Evolutionary conservation across 768 basidiomycete species (phyloP).

Genomic region (Amyloporia xantha): DNA sequence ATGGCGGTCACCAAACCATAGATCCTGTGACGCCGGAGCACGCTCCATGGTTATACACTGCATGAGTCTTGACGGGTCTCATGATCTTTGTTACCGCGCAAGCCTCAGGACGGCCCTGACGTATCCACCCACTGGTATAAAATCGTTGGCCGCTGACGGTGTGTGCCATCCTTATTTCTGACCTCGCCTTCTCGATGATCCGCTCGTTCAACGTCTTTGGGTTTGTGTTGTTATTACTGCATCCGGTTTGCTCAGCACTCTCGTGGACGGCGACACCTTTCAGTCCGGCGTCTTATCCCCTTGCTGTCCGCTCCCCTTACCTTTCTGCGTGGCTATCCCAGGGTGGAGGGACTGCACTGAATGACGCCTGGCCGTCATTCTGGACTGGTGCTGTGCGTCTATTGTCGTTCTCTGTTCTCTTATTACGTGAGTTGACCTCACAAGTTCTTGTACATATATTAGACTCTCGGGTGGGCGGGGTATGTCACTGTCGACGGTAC

Average conservation of each 20-base stretch:
- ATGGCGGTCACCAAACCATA: not conserved
- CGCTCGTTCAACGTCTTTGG: not conserved
- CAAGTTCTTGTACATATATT: not conserved
- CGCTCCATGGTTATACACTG: not conserved
- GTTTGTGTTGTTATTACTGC: not conserved
- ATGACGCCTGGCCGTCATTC: constrained; percentile 56
- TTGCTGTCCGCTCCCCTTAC: constrained; percentile 62
- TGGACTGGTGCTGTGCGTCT: constrained; percentile 54
- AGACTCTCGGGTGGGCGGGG: constrained; percentile 63
- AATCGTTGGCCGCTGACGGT: too few relatives aligned
- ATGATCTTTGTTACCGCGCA: constrained; percentile 3
- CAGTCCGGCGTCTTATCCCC: constrained; percentile 53
- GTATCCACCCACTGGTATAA: too few relatives aligned
- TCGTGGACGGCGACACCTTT: constrained; percentile 18
- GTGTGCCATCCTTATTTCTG: too few relatives aligned
- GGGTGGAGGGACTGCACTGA: constrained; percentile 24
- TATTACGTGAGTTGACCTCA: too few relatives aligned
- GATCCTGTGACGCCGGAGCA: not conserved
- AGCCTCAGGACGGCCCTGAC: too few relatives aligned
- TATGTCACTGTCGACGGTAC: constrained; percentile 53
- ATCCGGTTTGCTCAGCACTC: not conserved
- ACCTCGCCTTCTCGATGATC: too few relatives aligned
- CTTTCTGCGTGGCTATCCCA: constrained; percentile 59
- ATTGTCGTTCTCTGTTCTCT: too few relatives aligned
- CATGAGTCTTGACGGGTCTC: not conserved